Conservation (phyloP, 257 asterid genomes). For the Penstemon newberryi region DNA sequence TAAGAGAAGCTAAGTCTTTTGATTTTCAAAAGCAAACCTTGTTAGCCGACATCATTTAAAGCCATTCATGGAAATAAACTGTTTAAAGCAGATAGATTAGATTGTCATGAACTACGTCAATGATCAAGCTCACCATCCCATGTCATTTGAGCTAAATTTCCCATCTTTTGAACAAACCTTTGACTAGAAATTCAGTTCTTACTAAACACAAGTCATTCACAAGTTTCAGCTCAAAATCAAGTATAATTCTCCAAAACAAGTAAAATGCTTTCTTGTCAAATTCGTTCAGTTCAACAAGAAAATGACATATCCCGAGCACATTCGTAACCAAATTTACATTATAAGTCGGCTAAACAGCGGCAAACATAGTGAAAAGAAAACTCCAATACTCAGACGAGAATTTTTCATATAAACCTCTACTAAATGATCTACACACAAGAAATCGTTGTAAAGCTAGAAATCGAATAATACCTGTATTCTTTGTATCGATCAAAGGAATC, state of each 20-base stretch:
- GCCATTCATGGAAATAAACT: no score
- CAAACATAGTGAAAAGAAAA: no score
- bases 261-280: neutral
- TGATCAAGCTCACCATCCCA: neutral
- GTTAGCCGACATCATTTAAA: no score
- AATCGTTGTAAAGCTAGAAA: constrained; percentile 1
- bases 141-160: no score
- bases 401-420: no score
- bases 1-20: no score
- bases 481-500: constrained; percentile 88
- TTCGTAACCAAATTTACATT: neutral
- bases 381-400: no score
- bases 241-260: no score
- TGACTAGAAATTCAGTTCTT: neutral
- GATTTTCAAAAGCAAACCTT: no score
- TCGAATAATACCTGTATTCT: constrained; percentile 63
- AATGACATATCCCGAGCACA: neutral
- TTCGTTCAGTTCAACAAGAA: neutral
- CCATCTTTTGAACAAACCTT: neutral
- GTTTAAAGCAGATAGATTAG: no score
- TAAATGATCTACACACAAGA: neutral
- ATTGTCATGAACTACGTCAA: neutral
- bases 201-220: no score
- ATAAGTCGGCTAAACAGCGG: neutral
- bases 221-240: no score